These are phyloP conservation scores for Rubroshorea leprosula DNA, from an alignment of 345 rosid species.

Conservation along the genomic window DNA sequence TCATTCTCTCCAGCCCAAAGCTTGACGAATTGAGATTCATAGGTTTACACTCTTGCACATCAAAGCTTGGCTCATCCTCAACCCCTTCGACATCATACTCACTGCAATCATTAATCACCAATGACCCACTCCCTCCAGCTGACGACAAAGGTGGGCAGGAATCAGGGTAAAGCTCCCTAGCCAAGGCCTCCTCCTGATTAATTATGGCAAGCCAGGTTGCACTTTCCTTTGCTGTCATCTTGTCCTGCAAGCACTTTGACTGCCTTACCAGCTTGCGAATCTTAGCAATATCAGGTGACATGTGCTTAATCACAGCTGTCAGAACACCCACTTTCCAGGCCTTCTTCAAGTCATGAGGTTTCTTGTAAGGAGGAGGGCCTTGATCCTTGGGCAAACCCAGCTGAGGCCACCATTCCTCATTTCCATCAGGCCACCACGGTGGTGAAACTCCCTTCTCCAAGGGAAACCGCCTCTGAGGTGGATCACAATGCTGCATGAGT, in stretches of 20 bases:
- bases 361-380: conserved; percentile 91
- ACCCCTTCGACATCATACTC: conserved; percentile 79
- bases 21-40: conserved; percentile 34
- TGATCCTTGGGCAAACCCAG: conserved; percentile 59
- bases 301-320: conserved; percentile 76
- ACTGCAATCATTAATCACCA: conserved; percentile 44
- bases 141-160: conserved; percentile 51
- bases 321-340: conserved; percentile 92
- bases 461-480: conserved; percentile 88
- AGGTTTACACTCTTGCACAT: conserved; percentile 52
- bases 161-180: conserved; percentile 47
- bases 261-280: conserved; percentile 77
- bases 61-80: conserved; percentile 52
- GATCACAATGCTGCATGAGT: conserved; percentile 80
- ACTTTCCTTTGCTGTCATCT: conserved; percentile 91
- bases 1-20: conserved; percentile 32
- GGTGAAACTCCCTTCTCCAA: conserved; percentile 80
- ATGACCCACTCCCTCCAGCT: conserved; percentile 41
- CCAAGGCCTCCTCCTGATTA: conserved; percentile 62
- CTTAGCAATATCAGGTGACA: conserved; percentile 69
- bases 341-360: conserved; percentile 96
- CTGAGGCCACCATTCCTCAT: conserved; percentile 92
- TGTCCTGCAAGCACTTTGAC: conserved; percentile 86
- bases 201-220: conserved; percentile 88
- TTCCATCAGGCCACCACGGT: conserved; percentile 95